phyloP scores from a whole-genome alignment of 129 eudicot genomes.

The Silybum marianum region DNA sequence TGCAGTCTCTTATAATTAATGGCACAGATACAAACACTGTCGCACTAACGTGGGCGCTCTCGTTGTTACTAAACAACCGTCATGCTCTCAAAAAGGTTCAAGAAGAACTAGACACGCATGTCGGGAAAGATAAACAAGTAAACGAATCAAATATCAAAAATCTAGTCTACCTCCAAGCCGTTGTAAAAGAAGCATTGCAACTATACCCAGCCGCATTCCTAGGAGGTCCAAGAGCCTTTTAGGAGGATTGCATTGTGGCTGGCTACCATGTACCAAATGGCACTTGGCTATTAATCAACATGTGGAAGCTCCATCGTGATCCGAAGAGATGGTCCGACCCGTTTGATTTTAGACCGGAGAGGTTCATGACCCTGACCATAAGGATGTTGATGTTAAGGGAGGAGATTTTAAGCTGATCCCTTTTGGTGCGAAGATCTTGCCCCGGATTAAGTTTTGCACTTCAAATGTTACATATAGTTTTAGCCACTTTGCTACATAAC shows the following conservation, averaged over 20 bases:
- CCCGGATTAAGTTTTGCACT: constrained; percentile 14
- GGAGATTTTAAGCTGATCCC: constrained; percentile 27
- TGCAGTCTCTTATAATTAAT: background rate
- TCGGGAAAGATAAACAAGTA: constrained; percentile 20
- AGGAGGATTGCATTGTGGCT: constrained; percentile 5
- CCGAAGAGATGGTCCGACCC: constrained; percentile 21
- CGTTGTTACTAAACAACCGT: constrained; percentile 21
- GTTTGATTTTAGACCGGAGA: constrained; percentile 17
- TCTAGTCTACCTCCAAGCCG: constrained; percentile 24
- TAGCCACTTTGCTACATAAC: constrained; percentile 25
- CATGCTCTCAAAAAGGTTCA: constrained; percentile 17
- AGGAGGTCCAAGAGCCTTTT: constrained; percentile 13
- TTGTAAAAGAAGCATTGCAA: constrained; percentile 20
- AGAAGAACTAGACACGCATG: constrained; percentile 15
- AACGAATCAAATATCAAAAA: constrained; percentile 4
- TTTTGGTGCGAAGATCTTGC: constrained; percentile 33
- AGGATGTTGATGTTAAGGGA: constrained; percentile 27
- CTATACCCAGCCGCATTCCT: constrained; percentile 1
- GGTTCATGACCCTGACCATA: constrained; percentile 9
- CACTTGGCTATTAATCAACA: constrained; percentile 7
- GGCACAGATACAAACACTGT: constrained; percentile 9
- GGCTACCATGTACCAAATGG: constrained; percentile 24
- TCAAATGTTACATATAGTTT: constrained; percentile 15
- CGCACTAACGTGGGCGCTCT: constrained; percentile 25
- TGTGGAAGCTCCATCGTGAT: constrained; percentile 27